Evolutionary conservation across 305 asterid genomes (phyloP).

Genomic region (Fraxinus latifolia): DNA sequence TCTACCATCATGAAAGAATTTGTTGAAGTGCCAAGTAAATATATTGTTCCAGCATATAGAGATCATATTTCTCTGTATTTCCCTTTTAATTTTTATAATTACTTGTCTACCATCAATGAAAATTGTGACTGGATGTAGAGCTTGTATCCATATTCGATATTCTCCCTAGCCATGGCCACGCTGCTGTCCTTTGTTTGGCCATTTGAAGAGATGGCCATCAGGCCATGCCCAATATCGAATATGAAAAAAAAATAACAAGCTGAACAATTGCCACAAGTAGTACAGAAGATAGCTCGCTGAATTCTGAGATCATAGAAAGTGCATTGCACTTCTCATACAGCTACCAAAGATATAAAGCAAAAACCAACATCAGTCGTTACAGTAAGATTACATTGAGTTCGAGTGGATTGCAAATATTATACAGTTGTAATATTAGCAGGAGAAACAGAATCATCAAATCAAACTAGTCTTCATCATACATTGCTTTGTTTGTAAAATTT

Average conservation of each 20-base stretch:
- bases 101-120: neutral
- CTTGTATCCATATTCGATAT: neutral
- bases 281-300: neutral
- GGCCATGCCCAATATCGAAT: neutral
- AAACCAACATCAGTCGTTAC: neutral
- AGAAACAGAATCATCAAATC: neutral
- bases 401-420: neutral
- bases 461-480: conserved; percentile 37
- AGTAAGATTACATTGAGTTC: neutral
- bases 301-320: neutral
- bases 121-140: neutral
- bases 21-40: too few species aligned
- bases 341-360: neutral
- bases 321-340: conserved; percentile 1
- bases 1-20: neutral
- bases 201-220: neutral
- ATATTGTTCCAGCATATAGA: too few species aligned
- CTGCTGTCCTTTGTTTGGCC: too few species aligned
- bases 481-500: conserved; percentile 93
- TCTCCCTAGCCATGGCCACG: neutral
- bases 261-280: neutral
- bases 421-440: neutral
- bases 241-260: conserved; percentile 1
- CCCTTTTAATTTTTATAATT: neutral
- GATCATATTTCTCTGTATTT: neutral